phyloP scores from a whole-genome alignment of 2,329 filamentous ascomycete species.

The Sordariomycetes sp. region DNA sequence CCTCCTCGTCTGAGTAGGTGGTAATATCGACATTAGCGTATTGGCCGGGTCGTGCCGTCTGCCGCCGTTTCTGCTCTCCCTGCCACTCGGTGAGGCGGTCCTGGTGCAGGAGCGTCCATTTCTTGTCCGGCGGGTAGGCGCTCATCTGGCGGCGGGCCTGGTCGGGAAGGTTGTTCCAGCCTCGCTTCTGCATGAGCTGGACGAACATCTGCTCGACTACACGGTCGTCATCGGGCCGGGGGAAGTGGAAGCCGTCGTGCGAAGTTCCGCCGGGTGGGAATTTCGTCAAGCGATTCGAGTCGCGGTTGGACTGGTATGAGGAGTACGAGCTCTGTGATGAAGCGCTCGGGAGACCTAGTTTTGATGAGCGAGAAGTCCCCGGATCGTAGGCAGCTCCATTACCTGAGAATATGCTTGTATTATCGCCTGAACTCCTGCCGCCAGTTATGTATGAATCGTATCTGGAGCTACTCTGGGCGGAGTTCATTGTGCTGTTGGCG shows the following conservation, averaged over 20 bases:
- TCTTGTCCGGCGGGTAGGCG: constrained; percentile 87
- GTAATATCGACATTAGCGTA: constrained; percentile 61
- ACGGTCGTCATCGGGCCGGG: constrained; percentile 67
- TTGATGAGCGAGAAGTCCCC: constrained; percentile 33
- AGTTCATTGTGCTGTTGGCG: constrained; percentile 37
- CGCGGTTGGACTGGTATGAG: constrained; percentile 36
- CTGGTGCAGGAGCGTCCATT: constrained; percentile 95
- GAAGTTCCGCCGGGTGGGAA: constrained; percentile 24
- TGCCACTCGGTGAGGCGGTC: constrained; percentile 90
- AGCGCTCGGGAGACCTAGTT: constrained; percentile 36
- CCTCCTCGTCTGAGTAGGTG: constrained; percentile 81
- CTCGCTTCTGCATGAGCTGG: constrained; percentile 91
- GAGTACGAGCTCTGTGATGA: constrained; percentile 46
- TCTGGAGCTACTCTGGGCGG: constrained; percentile 21
- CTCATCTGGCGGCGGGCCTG: constrained; percentile 93
- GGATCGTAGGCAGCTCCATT: constrained; percentile 31
- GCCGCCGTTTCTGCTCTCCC: constrained; percentile 81
- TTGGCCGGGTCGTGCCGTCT: constrained; percentile 61
- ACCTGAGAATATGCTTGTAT: constrained; percentile 47
- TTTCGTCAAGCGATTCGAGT: constrained; percentile 48
- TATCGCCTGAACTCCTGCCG: constrained; percentile 44
- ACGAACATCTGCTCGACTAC: constrained; percentile 87
- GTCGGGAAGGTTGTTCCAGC: constrained; percentile 94
- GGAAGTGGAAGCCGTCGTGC: constrained; percentile 48
- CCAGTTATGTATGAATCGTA: constrained; percentile 55